Conservation (phyloP, 2,329 filamentous ascomycete genomes). For the Aspergillus caelatus region DNA sequence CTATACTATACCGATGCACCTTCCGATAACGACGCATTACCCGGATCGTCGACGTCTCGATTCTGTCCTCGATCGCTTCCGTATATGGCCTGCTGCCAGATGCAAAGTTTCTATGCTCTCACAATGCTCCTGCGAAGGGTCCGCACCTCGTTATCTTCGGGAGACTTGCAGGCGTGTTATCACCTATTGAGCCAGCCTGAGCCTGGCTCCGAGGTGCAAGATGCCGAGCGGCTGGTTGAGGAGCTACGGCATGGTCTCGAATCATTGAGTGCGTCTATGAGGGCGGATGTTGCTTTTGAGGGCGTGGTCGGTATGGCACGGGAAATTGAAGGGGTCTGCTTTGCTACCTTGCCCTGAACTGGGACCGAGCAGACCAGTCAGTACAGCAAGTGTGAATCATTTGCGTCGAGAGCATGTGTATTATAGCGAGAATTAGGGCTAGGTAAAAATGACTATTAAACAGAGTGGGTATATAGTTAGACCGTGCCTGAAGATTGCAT, state of each 20-base stretch:
- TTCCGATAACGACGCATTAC: neutral
- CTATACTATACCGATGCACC: neutral
- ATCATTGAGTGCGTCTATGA: slow-evolving; percentile 19
- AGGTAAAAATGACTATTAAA: too few relatives aligned
- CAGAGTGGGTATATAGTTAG: too few relatives aligned
- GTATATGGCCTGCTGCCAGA: slow-evolving; percentile 25
- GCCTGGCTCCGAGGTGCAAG: slow-evolving; percentile 23
- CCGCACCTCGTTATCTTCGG: slow-evolving; percentile 20
- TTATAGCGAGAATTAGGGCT: too few relatives aligned
- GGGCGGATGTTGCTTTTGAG: slow-evolving; percentile 25
- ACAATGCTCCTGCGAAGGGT: slow-evolving; percentile 27
- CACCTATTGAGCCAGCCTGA: slow-evolving; percentile 24
- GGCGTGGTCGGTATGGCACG: slow-evolving; percentile 25
- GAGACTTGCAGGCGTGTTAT: slow-evolving; percentile 22
- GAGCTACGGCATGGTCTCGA: slow-evolving; percentile 26
- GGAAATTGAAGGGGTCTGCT: slow-evolving; percentile 21
- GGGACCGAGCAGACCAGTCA: too few relatives aligned
- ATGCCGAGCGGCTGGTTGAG: slow-evolving; percentile 26
- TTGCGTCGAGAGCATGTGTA: neutral
- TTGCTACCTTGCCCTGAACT: neutral
- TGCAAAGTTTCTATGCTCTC: slow-evolving; percentile 29
- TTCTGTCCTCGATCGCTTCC: slow-evolving; percentile 23
- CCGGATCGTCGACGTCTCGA: neutral
- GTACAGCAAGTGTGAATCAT: too few relatives aligned
- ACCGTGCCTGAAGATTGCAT: too few relatives aligned